Evolutionary conservation across 495 filamentous ascomycete genomes (phyloP), one percentile per base, ranked within the genome.

Genomic region (Aspergillus sclerotioniger): DNA sequence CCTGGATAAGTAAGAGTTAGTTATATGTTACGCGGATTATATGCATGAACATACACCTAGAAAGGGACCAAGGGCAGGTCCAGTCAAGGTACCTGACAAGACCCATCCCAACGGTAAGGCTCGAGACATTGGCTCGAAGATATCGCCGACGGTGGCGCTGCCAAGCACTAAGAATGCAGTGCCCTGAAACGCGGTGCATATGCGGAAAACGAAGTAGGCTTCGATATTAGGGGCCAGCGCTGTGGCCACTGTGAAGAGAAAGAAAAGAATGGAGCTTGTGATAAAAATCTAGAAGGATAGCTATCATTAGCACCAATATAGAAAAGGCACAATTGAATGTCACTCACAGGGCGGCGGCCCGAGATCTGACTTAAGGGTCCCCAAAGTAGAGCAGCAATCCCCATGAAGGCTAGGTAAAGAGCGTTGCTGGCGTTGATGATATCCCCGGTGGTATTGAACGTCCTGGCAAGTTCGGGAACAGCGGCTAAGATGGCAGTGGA

Each of bases 101-200:
- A 88, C 89, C 84, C 83, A 90, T 16, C 85, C 84, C 28, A 88
- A 75, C 4, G 85, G 86, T 20, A 86, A 89, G 15, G 82, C 88
- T 32, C 88, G 80, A 57, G 87, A 83, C 15, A 83, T 84, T 2
- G 84, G 84, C 10, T 80, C 80, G 62, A 85, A 86, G 35, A 87
- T 79, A 62, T 87, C 84, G 25, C 83, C 83, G 47, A 91, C 82
- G 45, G 82, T 82, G 16, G 85, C 82, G 8, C 82, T 82, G 5
- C 87, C 87, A 45, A 88, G 77, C 2, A 84, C 79, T 45, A 89
- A 73, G 63, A 89, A 89, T 0, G 83, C 81, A 0, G 87, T 91
- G 16, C 88, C 87, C 73, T 89, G 83, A 59, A 87, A 88, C 2
- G 86, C 87, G 7, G 86, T 87, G 25, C 90, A 72, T 51, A 85